Base-by-base conservation (phyloP, 306 rosid genomes). In the Lathyrus oleraceus region DNA sequence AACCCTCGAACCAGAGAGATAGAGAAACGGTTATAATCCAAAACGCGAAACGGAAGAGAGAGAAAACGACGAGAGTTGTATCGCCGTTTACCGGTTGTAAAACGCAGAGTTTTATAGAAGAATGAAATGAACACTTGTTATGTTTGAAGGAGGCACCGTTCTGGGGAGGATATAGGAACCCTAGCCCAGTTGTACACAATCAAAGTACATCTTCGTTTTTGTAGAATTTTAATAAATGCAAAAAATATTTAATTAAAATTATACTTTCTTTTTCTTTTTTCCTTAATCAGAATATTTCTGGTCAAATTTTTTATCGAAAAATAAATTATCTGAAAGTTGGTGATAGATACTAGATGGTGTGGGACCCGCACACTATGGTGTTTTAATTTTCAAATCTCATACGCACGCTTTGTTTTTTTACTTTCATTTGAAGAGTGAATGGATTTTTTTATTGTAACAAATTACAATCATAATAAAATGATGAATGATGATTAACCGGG, bases 71-170 rank as follows among this genome's bases (percentile, higher is more conserved):
- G 16, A 59, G 45, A 16, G 14, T 25, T 38, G 59, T 62, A 74
- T 40, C 81, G 83, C 78, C 87, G 83, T 77, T 85, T 82, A 75
- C 83, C 77, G 82, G 81, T 78, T 4, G 63, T 13, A 5, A 45
- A 12, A 27, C 61, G 67, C 65, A 73, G 73, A 65, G 81, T 65
- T 61, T 47, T 47, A 47, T 39, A 71, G 13, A 72, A 25, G 23
- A 61, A 17, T 25, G 19, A 49, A 45, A 19, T 2, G 6, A 2
- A 14, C 8, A 15, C 6, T 23, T 1, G 5, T 32, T 60, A 45
- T 42, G 5, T 40, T 10, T 40, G 8, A 8, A 35, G 9, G 8
- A 35, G 10, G 39, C 39, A 35, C 39, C 39, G 39, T 35, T 35
- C 39, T 35, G 39, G 39, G 39, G 7, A 35, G 39, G 39, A 35